Evolutionary conservation across 768 basidiomycete genomes (phyloP).

Genomic region (Paxillus involutus): DNA sequence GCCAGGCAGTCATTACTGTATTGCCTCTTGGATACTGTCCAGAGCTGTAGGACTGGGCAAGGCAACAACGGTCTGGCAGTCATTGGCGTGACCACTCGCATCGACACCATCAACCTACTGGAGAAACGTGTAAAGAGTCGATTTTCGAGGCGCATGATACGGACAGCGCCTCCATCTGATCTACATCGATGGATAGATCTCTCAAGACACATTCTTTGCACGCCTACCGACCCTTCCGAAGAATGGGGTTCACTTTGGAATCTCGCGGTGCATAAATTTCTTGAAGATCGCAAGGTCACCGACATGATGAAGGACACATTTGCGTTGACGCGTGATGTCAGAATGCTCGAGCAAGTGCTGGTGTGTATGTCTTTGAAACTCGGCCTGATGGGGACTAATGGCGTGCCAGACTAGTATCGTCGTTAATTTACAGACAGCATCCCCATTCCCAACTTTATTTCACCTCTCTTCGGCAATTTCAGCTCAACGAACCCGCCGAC

Average conservation of each 20-base stretch:
- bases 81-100: slow-evolving; percentile 81
- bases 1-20: slow-evolving; percentile 92
- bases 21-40: slow-evolving; percentile 92
- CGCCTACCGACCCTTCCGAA: slow-evolving; percentile 20
- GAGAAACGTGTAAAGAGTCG: slow-evolving; percentile 98
- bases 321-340: slow-evolving; percentile 58
- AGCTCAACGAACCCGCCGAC: slow-evolving; percentile 56
- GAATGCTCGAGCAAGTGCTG: slow-evolving; percentile 57
- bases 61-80: slow-evolving; percentile 74
- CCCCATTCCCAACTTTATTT: slow-evolving; percentile 53
- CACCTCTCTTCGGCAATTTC: slow-evolving; percentile 43
- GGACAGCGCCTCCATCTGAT: slow-evolving; percentile 61
- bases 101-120: slow-evolving; percentile 84
- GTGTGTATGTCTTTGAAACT: slow-evolving; percentile 40
- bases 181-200: slow-evolving; percentile 50
- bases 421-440: slow-evolving; percentile 44
- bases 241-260: slow-evolving; percentile 69
- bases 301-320: slow-evolving; percentile 58
- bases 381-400: slow-evolving; percentile 7
- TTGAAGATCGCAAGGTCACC: slow-evolving; percentile 47
- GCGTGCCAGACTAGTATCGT: slow-evolving; percentile 42
- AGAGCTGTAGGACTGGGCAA: slow-evolving; percentile 68
- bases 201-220: slow-evolving; percentile 46
- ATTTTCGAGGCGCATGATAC: slow-evolving; percentile 89
- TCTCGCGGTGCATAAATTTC: slow-evolving; percentile 52